phyloP scores from a whole-genome alignment of 1,284 basidiomycete species.

The Abortiporus biennis region DNA sequence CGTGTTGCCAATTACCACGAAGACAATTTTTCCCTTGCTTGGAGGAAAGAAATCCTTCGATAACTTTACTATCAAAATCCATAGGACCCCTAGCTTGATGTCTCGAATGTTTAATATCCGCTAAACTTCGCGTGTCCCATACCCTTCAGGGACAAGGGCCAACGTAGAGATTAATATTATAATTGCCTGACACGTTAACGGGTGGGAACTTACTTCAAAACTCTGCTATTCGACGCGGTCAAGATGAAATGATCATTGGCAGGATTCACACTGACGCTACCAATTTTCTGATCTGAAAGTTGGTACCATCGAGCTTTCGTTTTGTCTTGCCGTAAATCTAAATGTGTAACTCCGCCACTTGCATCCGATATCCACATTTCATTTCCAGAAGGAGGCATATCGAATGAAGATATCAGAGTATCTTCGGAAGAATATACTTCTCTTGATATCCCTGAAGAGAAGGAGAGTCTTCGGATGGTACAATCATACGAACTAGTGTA shows the following conservation, averaged over 20 bases:
- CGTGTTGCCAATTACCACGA: slow-evolving; percentile 60
- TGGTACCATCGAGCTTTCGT: slow-evolving; percentile 53
- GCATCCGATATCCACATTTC: slow-evolving; percentile 80
- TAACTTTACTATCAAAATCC: slow-evolving; percentile 43
- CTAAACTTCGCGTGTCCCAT: slow-evolving; percentile 72
- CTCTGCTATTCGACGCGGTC: slow-evolving; percentile 67
- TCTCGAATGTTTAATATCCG: slow-evolving; percentile 17
- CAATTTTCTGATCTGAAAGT: slow-evolving; percentile 67
- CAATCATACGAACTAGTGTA: slow-evolving; percentile 77
- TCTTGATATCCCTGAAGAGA: slow-evolving; percentile 58
- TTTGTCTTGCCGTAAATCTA: slow-evolving; percentile 62
- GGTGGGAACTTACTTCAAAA: slow-evolving; percentile 47
- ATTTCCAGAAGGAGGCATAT: slow-evolving; percentile 56
- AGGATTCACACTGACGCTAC: slow-evolving; percentile 71
- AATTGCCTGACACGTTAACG: not conserved
- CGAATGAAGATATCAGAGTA: slow-evolving; percentile 57
- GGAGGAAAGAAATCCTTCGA: slow-evolving; percentile 43
- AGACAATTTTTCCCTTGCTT: slow-evolving; percentile 45
- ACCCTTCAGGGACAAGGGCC: no score
- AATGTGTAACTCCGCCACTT: slow-evolving; percentile 59
- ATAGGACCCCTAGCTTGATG: slow-evolving; percentile 17
- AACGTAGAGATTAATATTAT: no score
- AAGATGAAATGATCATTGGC: slow-evolving; percentile 57
- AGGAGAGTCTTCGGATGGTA: slow-evolving; percentile 64
- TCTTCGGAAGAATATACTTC: slow-evolving; percentile 62